Conservation (phyloP, 768 basidiomycete genomes). For the Phanerodontia chrysosporium region DNA sequence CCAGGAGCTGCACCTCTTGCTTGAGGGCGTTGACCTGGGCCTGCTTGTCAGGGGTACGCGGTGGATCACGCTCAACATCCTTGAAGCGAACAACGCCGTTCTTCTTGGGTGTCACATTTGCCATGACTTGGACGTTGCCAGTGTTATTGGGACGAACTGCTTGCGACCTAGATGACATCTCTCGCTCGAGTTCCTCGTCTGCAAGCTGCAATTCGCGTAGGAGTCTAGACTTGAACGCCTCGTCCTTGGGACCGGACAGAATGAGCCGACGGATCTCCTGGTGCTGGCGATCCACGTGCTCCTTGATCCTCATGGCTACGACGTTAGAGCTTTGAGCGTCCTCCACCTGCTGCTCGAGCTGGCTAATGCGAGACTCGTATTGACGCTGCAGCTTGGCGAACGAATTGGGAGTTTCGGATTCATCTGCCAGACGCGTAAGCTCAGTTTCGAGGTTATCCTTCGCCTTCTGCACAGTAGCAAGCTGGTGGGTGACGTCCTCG, state of each 20-base stretch:
- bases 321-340: slow-evolving; percentile 49
- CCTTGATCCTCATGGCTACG: slow-evolving; percentile 51
- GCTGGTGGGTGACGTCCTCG: slow-evolving; percentile 50
- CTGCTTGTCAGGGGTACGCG: slow-evolving; percentile 41
- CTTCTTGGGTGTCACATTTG: slow-evolving; percentile 48
- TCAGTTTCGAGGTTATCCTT: slow-evolving; percentile 66
- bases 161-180: slow-evolving; percentile 39
- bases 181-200: slow-evolving; percentile 53
- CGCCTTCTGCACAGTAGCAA: slow-evolving; percentile 50
- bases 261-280: slow-evolving; percentile 70
- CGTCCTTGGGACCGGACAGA: slow-evolving; percentile 52
- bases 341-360: slow-evolving; percentile 58
- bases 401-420: slow-evolving; percentile 48
- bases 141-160: slow-evolving; percentile 19
- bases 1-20: slow-evolving; percentile 63
- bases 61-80: slow-evolving; percentile 31
- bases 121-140: slow-evolving; percentile 32
- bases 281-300: slow-evolving; percentile 63
- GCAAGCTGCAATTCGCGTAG: slow-evolving; percentile 58
- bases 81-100: slow-evolving; percentile 34
- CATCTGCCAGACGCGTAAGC: slow-evolving; percentile 61
- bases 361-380: slow-evolving; percentile 57
- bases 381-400: slow-evolving; percentile 58
- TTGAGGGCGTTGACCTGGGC: slow-evolving; percentile 45
- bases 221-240: slow-evolving; percentile 56